A percentile compares a stretch with the other conserved stretches of the same genome.
These are phyloP conservation scores for Omphalotus guepiniiformis DNA, from an alignment of 768 basidiomycete genomes.

Conservation along the genomic window DNA sequence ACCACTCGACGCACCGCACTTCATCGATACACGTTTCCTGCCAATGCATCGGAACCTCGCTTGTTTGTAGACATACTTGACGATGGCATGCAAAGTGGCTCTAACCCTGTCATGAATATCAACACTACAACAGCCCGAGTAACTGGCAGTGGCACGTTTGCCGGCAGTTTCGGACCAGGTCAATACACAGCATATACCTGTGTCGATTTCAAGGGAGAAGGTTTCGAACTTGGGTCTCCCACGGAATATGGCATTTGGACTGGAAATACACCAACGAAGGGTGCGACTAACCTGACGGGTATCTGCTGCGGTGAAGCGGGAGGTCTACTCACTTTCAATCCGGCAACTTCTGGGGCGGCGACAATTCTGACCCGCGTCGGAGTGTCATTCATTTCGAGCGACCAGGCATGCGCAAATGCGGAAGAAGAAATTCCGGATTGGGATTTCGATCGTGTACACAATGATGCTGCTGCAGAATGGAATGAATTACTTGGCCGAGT, in stretches of 20 bases:
- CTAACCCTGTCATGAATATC: constrained; percentile 44
- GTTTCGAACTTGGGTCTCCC: constrained; percentile 40
- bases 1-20: constrained; percentile 55
- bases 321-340: constrained; percentile 36
- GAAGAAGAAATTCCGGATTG: constrained; percentile 57
- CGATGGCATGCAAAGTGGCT: constrained; percentile 52
- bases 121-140: constrained; percentile 48
- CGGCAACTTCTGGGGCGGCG: constrained; percentile 29
- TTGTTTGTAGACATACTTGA: constrained; percentile 60
- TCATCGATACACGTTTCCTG: constrained; percentile 55
- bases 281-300: constrained; percentile 3
- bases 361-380: constrained; percentile 57
- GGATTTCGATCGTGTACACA: constrained; percentile 46
- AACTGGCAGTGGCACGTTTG: constrained; percentile 38
- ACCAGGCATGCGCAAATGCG: constrained; percentile 58
- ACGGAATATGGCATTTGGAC: constrained; percentile 52
- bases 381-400: constrained; percentile 56
- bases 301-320: constrained; percentile 11
- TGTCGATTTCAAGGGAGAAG: constrained; percentile 55
- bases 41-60: constrained; percentile 42
- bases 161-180: constrained; percentile 57
- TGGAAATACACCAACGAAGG: constrained; percentile 1
- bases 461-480: constrained; percentile 44
- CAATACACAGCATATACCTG: constrained; percentile 59
- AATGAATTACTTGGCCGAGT: constrained; percentile 53